Conservation (phyloP, 768 basidiomycete genomes). For the Leucocoprinus birnbaumii region DNA sequence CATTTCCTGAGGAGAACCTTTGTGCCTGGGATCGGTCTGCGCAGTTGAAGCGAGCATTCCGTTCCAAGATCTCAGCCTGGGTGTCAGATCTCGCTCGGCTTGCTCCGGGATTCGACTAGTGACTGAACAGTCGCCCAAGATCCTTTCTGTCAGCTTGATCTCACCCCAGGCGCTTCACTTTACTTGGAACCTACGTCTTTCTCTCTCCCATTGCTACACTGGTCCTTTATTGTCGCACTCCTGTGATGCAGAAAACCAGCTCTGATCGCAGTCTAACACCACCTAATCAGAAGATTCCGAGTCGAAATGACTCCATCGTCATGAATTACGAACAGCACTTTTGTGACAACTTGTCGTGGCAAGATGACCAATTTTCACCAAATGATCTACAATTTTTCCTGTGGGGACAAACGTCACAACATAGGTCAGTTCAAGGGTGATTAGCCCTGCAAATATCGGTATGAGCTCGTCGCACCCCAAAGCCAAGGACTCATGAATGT, state of each 20-base stretch:
- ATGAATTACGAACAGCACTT: background rate
- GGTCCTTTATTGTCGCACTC: no score
- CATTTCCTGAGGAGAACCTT: background rate
- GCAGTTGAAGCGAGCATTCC: background rate
- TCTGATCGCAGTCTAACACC: slow-evolving; percentile 6
- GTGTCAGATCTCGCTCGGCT: background rate
- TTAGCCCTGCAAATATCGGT: no score
- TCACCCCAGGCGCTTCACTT: no score
- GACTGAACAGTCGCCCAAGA: background rate
- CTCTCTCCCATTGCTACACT: no score
- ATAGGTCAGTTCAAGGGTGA: no score
- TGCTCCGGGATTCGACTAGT: background rate
- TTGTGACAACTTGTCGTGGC: background rate
- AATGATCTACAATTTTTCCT: no score
- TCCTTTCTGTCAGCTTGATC: background rate
- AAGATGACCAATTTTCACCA: no score
- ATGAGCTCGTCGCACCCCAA: no score
- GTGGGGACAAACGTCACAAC: no score
- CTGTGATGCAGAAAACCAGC: background rate
- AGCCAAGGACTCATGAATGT: no score
- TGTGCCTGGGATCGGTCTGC: slow-evolving; percentile 2
- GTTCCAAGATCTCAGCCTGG: background rate
- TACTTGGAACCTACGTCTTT: no score
- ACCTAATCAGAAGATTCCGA: slow-evolving; percentile 2
- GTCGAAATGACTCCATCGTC: no score